Evolutionary conservation across 1,139 yeast species (phyloP).

Genomic region (Saccharomyces hybrid): DNA sequence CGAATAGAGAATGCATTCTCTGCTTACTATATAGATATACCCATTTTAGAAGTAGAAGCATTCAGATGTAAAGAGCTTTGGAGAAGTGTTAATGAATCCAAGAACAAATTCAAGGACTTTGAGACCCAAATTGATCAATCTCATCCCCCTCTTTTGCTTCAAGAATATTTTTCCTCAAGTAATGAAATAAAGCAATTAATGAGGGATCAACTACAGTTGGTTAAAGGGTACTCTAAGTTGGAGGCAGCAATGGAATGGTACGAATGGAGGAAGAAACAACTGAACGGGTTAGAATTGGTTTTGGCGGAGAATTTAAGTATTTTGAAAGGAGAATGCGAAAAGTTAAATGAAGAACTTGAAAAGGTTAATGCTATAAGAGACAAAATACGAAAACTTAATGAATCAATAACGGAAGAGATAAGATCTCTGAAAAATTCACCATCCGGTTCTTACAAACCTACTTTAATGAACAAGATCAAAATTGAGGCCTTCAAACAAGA

Average conservation of each 20-base stretch:
- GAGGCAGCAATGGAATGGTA: slow-evolving; percentile 29
- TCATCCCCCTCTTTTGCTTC: slow-evolving; percentile 22
- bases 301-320: slow-evolving; percentile 43
- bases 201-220: slow-evolving; percentile 19
- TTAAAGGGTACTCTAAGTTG: slow-evolving; percentile 22
- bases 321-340: slow-evolving; percentile 42
- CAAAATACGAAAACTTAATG: slow-evolving; percentile 42
- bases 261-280: slow-evolving; percentile 30
- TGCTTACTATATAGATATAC: slow-evolving; percentile 29
- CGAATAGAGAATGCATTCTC: slow-evolving; percentile 2
- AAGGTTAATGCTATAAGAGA: slow-evolving; percentile 38
- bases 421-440: slow-evolving; percentile 40
- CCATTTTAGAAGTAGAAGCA: slow-evolving; percentile 42
- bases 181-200: slow-evolving; percentile 12
- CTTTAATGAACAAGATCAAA: slow-evolving; percentile 29
- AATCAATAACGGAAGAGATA: slow-evolving; percentile 41
- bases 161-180: slow-evolving; percentile 19
- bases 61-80: slow-evolving; percentile 49
- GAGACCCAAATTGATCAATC: slow-evolving; percentile 35
- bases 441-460: slow-evolving; percentile 40
- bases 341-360: slow-evolving; percentile 26
- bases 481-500: slow-evolving; percentile 23
- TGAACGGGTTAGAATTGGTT: slow-evolving; percentile 26
- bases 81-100: slow-evolving; percentile 44
- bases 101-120: slow-evolving; percentile 41